phyloP scores from a whole-genome alignment of 73 alveolate species.

The Loxodes magnus region DNA sequence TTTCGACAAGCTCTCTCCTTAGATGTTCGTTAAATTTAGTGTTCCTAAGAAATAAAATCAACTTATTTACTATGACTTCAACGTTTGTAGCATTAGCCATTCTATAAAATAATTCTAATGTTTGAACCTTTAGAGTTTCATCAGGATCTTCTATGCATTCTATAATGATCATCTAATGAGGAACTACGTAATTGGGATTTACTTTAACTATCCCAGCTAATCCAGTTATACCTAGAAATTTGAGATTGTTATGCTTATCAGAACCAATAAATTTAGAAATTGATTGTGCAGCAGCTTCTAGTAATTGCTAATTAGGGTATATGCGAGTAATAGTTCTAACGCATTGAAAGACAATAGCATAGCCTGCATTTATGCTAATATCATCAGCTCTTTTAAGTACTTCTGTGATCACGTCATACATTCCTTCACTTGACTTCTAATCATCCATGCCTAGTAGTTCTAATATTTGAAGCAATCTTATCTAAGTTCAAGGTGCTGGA shows the following conservation, averaged over 20 bases:
- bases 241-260: constrained; percentile 1
- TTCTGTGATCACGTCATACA: constrained; percentile 86
- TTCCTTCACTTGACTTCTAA: constrained; percentile 76
- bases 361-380: constrained; percentile 88
- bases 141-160: constrained; percentile 97
- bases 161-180: constrained; percentile 90
- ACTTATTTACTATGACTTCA: constrained; percentile 86
- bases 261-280: constrained; percentile 46
- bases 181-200: constrained; percentile 84
- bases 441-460: constrained; percentile 89
- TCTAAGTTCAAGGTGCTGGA: constrained; percentile 99
- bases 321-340: constrained; percentile 83
- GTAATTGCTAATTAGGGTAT: constrained; percentile 72
- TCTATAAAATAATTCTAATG: constrained; percentile 86
- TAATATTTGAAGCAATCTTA: constrained; percentile 63
- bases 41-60: constrained; percentile 63
- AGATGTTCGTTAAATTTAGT: constrained; percentile 69
- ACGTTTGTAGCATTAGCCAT: constrained; percentile 95
- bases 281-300: constrained; percentile 84
- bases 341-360: constrained; percentile 95
- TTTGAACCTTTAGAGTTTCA: constrained; percentile 91
- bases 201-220: constrained; percentile 71
- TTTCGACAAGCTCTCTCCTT: constrained; percentile 68
- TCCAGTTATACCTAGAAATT: constrained; percentile 36
- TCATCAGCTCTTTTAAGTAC: constrained; percentile 91